Conservation (phyloP, 495 filamentous ascomycete genomes). For the Penicillium arizonense region DNA sequence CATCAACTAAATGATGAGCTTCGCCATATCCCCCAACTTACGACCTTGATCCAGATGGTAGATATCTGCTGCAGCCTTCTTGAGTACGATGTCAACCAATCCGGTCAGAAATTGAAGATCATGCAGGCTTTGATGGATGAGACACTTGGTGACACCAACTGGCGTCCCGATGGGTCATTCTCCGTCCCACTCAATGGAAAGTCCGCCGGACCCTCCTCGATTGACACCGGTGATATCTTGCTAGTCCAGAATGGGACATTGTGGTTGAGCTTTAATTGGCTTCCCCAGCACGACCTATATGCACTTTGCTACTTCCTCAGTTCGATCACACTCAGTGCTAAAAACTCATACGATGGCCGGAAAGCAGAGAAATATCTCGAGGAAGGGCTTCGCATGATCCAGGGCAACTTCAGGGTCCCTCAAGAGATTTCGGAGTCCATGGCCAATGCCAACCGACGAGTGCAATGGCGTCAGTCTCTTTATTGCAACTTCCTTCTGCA, state of each 20-base stretch:
- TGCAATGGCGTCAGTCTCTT: conserved; percentile 53
- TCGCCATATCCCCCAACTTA: conserved; percentile 69
- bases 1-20: conserved; percentile 69
- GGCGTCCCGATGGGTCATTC: conserved; percentile 68
- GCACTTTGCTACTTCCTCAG: conserved; percentile 72
- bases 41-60: conserved; percentile 68
- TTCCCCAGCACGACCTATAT: conserved; percentile 65
- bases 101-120: conserved; percentile 64
- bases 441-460: conserved; percentile 38
- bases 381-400: conserved; percentile 59
- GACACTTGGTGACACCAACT: conserved; percentile 53
- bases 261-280: conserved; percentile 59
- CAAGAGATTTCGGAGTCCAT: conserved; percentile 49
- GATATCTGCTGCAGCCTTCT: conserved; percentile 79
- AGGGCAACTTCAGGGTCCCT: conserved; percentile 48
- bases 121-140: conserved; percentile 71
- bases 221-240: conserved; percentile 45
- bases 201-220: conserved; percentile 46
- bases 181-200: conserved; percentile 64
- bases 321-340: conserved; percentile 64
- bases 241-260: conserved; percentile 45
- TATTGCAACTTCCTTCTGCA: conserved; percentile 59
- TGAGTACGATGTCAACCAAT: conserved; percentile 56
- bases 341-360: conserved; percentile 59
- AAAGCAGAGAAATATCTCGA: conserved; percentile 67